Base-by-base conservation (phyloP, 257 asterid species). In the Lantana camara region DNA sequence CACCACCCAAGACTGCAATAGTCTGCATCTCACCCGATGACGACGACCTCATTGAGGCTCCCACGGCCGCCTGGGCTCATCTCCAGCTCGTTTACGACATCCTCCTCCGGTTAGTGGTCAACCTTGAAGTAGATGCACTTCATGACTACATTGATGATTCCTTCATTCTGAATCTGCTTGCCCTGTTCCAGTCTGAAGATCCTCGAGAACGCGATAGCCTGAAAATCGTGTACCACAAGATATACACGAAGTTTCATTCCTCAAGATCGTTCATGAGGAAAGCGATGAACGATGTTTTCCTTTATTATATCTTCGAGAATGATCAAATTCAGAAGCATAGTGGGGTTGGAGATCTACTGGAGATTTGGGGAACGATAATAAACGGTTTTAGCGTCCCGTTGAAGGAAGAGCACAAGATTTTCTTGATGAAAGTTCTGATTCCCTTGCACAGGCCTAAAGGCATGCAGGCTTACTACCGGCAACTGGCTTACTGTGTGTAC, bases 321-420 rank as follows among this genome's bases (percentile, higher is more conserved):
- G 90, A 83, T 10, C 79, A 83, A 24, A 27, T 27, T 27, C 32
- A 27, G 32, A 74, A 75, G 37, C 92, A 80, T 67, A 68, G 72
- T 19, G 97, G 95, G 57, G 80, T 90, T 29, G 96, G 97, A 23
- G 96, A 90, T 21, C 66, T 90, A 9, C 80, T 87, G 19, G 97
- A 90, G 84, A 83, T 90, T 17, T 83, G 87, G 82, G 96, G 95
- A 11, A 85, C 90, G 51, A 90, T 90, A 42, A 77, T 85, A 49
- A 90, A 85, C 9, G 96, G 97, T 12, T 90, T 87, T 37, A 82
- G 87, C 20, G 65, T 83, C 42, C 97, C 97, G 0, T 71, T 87
- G 55, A 90, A 87, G 78, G 92, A 83, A 64, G 96, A 87, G 67
- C 97, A 90, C 71, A 85, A 66, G 81, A 9, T 67, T 60, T 87